Evolutionary conservation across 2,329 filamentous ascomycete genomes (phyloP).

Genomic region (Simplicillium sp.): DNA sequence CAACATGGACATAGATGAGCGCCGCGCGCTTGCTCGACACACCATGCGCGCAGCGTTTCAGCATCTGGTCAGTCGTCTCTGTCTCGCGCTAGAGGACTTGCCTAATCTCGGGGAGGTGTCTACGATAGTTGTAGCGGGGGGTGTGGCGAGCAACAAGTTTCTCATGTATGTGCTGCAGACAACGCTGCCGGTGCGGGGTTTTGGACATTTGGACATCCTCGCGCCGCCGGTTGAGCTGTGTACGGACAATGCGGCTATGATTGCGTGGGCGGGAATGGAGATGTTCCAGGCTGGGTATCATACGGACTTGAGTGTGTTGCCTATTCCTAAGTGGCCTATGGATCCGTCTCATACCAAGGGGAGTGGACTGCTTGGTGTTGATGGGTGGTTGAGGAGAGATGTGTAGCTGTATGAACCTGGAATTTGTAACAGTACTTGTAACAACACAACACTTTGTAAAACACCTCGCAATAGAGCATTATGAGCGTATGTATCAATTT

Average conservation of each 20-base stretch:
- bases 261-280: constrained; percentile 86
- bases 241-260: constrained; percentile 96
- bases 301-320: constrained; percentile 49
- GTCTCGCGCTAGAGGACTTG: constrained; percentile 50
- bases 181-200: constrained; percentile 57
- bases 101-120: constrained; percentile 26
- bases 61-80: constrained; percentile 67
- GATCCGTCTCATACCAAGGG: constrained; percentile 51
- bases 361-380: constrained; percentile 53
- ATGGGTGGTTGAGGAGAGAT: constrained; percentile 30
- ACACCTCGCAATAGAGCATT: too few relatives aligned
- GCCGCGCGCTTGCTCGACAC: constrained; percentile 59
- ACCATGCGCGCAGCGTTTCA: constrained; percentile 79
- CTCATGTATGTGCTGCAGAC: constrained; percentile 55
- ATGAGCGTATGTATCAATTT: too few relatives aligned
- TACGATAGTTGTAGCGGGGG: constrained; percentile 76
- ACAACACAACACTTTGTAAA: background rate
- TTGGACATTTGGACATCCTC: constrained; percentile 48
- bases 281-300: constrained; percentile 77
- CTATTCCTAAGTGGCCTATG: constrained; percentile 65
- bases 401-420: constrained; percentile 9
- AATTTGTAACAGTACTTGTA: background rate
- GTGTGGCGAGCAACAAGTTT: constrained; percentile 80
- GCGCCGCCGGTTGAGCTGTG: constrained; percentile 73
- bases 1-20: constrained; percentile 45